Evolutionary conservation across 169 alveolate genomes (phyloP).

Genomic region (Eimeria maxima): DNA sequence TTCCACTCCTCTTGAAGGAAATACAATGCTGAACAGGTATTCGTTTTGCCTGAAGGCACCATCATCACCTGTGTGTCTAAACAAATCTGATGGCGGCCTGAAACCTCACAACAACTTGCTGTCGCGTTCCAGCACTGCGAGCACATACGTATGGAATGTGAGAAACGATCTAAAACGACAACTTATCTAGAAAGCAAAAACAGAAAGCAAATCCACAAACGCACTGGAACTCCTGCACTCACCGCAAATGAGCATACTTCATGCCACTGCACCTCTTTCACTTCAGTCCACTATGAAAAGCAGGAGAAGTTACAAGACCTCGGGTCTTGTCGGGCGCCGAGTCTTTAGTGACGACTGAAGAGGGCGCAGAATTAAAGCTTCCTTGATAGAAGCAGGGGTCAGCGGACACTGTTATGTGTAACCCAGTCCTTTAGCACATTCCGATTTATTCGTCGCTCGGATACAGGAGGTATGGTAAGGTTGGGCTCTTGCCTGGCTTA

Average conservation of each 20-base stretch:
- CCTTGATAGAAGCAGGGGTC: neutral
- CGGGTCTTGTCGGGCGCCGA: neutral
- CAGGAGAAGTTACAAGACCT: neutral
- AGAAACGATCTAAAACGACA: neutral
- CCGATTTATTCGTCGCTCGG: neutral
- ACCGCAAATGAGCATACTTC: neutral
- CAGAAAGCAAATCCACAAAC: neutral
- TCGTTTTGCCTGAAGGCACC: too few species aligned
- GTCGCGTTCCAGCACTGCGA: neutral
- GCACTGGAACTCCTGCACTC: neutral
- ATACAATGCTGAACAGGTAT: neutral
- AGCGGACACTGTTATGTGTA: neutral
- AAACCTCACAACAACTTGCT: neutral
- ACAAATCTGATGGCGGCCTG: neutral
- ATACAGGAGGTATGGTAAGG: neutral
- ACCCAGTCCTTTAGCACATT: neutral
- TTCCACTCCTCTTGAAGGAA: neutral
- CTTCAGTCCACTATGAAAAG: neutral
- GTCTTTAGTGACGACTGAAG: neutral
- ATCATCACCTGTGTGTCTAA: neutral
- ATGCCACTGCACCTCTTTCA: neutral
- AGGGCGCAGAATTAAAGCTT: neutral
- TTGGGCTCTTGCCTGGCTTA: neutral
- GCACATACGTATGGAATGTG: neutral
- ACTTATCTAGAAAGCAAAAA: neutral